Base-by-base conservation (phyloP, 2,329 filamentous ascomycete species). In the Microsporum ferrugineum region DNA sequence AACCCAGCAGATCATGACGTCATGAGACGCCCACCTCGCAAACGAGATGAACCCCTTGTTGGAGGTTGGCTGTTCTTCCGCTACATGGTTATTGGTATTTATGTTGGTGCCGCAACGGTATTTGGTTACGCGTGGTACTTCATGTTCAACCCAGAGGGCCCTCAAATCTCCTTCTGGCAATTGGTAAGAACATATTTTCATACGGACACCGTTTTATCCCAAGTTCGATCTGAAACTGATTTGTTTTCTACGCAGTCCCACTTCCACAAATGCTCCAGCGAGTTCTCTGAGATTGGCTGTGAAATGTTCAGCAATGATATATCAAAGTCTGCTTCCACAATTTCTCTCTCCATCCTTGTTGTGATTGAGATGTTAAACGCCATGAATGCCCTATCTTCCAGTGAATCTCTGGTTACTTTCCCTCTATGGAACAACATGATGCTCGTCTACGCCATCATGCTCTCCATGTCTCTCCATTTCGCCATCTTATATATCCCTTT, bases 71-170 rank as follows among this genome's bases (percentile, higher is more conserved):
- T 99, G 43, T 96, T 99, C 79, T 91, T 97, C 82, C 86, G 94
- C 59, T 99, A 99, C 76, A 85, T 99, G 80, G 86, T 97, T 57
- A 94, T 99, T 68, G 94, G 94, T 64, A 90, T 85, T 6, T 99
- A 99, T 66, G 94, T 99, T 62, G 94, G 94, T 71, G 80, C 90
- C 45, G 94, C 94, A 60, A 99, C 94, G 2, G 95, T 99, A 23
- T 91, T 88, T 70, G 94, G 95, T 53, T 99, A 99, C 72, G 92
- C 90, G n/a, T 99, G 94, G 94, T 99, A 91, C 89, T 99, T 97
- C 80, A 91, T 99, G 88, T 96, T 88, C 80, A 92, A 97, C 78
- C 77, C 85, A 6, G 84, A 86, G 66, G 94, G 94, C 0, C 94
- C 94, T 29, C 89, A 95, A 74, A 95, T 99, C 75, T 85, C 80